Evolutionary conservation across 106 monocot genomes (phyloP).

Genomic region (Hemerocallis citrina): DNA sequence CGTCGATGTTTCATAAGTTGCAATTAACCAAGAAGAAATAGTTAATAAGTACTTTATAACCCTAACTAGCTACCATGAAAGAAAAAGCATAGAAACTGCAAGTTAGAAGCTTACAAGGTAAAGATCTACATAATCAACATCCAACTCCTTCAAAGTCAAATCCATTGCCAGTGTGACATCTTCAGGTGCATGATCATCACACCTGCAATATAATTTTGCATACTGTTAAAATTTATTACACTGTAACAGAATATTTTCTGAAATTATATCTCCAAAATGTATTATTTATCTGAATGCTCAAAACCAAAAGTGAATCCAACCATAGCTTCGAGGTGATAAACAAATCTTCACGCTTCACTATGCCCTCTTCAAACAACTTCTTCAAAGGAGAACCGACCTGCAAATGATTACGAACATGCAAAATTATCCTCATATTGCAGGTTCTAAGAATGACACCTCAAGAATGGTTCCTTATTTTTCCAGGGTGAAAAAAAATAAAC

Average conservation of each 20-base stretch:
- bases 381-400: conserved; percentile 76
- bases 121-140: conserved; percentile 78
- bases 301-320: conserved; percentile 14
- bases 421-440: too few species aligned
- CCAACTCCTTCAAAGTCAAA: conserved; percentile 43
- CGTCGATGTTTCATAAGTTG: too few species aligned
- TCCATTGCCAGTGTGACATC: conserved; percentile 65
- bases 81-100: neutral
- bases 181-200: conserved; percentile 61
- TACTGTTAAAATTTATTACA: neutral
- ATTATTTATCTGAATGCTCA: neutral
- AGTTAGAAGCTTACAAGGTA: conserved; percentile 50
- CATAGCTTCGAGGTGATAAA: conserved; percentile 93
- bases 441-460: too few species aligned
- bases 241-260: neutral
- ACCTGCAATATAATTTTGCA: conserved; percentile 35
- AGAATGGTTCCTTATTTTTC: too few species aligned
- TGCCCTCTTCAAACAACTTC: conserved; percentile 58
- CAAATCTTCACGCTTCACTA: conserved; percentile 82
- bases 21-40: too few species aligned
- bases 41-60: too few species aligned
- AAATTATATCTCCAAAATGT: neutral
- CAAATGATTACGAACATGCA: neutral
- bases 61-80: too few species aligned
- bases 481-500: too few species aligned